Base-by-base conservation (phyloP, 306 rosid genomes). In the Trifolium subterraneum region DNA sequence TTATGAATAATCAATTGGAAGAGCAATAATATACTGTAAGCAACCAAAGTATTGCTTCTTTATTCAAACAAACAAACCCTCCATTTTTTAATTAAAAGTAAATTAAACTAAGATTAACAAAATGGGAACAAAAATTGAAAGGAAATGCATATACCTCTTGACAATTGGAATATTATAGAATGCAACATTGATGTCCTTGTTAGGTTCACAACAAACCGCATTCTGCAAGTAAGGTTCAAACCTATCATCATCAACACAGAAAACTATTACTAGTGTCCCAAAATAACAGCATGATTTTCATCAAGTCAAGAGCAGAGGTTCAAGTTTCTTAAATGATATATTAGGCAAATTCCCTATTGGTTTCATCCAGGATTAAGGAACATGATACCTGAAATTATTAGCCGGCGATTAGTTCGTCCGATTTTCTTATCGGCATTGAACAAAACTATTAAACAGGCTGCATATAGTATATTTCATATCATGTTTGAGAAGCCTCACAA, bases 401-500 rank as follows among this genome's bases (percentile, higher is more conserved):
- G 72, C 47, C 70, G 48, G 12, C 35, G 16, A 50, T 64, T 38
- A 68, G 39, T 73, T 67, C 60, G 61, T 39, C 23, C 27, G 76
- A 50, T 68, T 58, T 68, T 48, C 58, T 71, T 20, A 9, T n/a
- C 58, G 15, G n/a, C 54, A 58, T 19, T 59, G 22, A 82, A 62
- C 25, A 56, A 72, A 74, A 47, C 63, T 68, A 11, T 9, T 36
- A 58, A 36, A 12, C 23, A 75, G 55, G 68, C 6, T 19, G 10
- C 35, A 15, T 8, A 31, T 27, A 10, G 11, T 2, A 33, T 20
- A 47, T 80, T 72, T 68, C 91, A 84, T 72, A 95, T 98, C 99
- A 95, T 92, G 93, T 79, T 78, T 95, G 99, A 69, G 99, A 92
- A 72, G 99, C 84, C 84, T 90, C 91, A 38, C 96, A 98, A 6